phyloP scores from a whole-genome alignment of 1,284 basidiomycete genomes.

The Veloboletus limbatus region DNA sequence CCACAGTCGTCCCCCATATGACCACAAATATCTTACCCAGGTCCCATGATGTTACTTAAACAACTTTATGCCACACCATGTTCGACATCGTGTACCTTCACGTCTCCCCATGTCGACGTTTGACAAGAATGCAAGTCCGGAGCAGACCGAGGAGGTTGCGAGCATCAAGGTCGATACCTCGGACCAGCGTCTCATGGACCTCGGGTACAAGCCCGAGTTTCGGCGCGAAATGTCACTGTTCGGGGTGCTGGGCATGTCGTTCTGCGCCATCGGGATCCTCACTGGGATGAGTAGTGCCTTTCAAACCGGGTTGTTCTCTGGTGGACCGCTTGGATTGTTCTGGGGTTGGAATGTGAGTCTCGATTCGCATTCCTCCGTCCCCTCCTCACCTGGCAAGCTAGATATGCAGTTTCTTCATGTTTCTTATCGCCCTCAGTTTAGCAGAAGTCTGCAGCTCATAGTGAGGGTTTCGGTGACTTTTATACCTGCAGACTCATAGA shows the following conservation, averaged over 20 bases:
- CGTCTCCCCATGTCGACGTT: conserved; percentile 13
- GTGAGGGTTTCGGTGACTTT: conserved; percentile 33
- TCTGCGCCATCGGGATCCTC: conserved; percentile 58
- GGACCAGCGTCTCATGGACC: conserved; percentile 48
- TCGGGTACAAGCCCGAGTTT: conserved; percentile 56
- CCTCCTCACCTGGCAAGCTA: conserved; percentile 18
- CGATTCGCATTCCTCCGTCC: not conserved
- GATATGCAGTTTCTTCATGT: conserved; percentile 61
- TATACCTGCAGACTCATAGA: conserved; percentile 1
- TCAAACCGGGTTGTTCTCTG: conserved; percentile 57
- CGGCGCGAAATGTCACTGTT: conserved; percentile 58
- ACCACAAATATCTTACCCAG: conserved; percentile 1
- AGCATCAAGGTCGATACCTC: conserved; percentile 8
- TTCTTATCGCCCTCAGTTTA: conserved; percentile 53
- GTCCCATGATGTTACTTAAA: not conserved
- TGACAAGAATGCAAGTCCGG: conserved; percentile 1
- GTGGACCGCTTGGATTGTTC: conserved; percentile 57
- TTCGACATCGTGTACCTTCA: not conserved
- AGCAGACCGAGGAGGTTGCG: conserved; percentile 15
- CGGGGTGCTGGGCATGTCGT: conserved; percentile 59
- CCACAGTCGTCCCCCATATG: conserved; percentile 17
- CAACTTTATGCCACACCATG: not conserved
- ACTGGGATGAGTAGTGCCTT: conserved; percentile 60
- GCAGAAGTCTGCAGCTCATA: conserved; percentile 62
- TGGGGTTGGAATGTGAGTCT: conserved; percentile 62